Conservation (phyloP, 345 rosid genomes). For the Gossypium ekmanianum region DNA sequence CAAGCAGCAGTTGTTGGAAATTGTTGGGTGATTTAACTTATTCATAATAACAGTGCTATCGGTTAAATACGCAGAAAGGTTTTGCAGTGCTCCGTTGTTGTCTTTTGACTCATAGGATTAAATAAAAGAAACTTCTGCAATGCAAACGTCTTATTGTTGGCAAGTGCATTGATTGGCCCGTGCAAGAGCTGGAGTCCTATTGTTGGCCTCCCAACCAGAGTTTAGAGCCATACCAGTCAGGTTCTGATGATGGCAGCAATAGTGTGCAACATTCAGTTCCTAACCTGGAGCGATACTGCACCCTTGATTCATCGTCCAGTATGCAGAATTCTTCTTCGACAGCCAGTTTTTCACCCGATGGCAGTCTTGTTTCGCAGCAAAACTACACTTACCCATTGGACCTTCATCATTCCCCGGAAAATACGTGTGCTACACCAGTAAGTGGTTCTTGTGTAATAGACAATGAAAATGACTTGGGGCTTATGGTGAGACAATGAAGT, state of each 20-base stretch:
- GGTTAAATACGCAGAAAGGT: slow-evolving; percentile 16
- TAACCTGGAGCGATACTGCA: slow-evolving; percentile 47
- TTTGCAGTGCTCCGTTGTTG: slow-evolving; percentile 5
- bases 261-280: slow-evolving; percentile 37
- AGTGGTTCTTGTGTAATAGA: slow-evolving; percentile 51
- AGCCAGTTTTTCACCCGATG: slow-evolving; percentile 54
- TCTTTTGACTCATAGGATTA: slow-evolving; percentile 9
- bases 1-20: background rate
- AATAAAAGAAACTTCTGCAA: slow-evolving; percentile 13
- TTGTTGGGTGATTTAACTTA: slow-evolving; percentile 7
- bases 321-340: slow-evolving; percentile 53
- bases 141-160: slow-evolving; percentile 47
- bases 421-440: slow-evolving; percentile 45
- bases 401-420: slow-evolving; percentile 48
- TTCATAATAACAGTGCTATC: slow-evolving; percentile 1
- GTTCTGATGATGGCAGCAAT: slow-evolving; percentile 40
- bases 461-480: slow-evolving; percentile 41
- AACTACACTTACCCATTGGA: slow-evolving; percentile 39
- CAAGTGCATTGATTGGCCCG: slow-evolving; percentile 37
- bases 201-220: slow-evolving; percentile 39
- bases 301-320: slow-evolving; percentile 57
- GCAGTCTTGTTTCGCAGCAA: slow-evolving; percentile 42
- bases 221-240: slow-evolving; percentile 16
- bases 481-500: slow-evolving; percentile 50
- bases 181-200: slow-evolving; percentile 30